Percentiles rank a stretch among this genome's conserved stretches.
Evolutionary conservation across 2,329 filamentous ascomycete genomes (phyloP).

Genomic region (Canariomyces notabilis): DNA sequence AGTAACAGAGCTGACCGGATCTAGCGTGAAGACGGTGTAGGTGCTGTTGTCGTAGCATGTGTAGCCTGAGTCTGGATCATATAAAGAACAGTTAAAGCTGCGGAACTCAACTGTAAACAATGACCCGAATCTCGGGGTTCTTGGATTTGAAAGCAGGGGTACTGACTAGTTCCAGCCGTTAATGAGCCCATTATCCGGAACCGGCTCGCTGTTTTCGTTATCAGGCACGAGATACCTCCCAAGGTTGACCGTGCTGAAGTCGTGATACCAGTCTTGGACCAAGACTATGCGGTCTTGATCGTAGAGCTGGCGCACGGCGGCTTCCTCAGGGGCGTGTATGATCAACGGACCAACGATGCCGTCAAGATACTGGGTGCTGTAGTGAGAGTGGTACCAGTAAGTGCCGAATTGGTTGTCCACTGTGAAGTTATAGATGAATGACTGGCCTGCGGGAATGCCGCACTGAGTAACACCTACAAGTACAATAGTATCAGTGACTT

Average conservation of each 20-base stretch:
- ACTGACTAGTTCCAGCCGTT: slow-evolving; percentile 3
- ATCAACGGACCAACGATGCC: slow-evolving; percentile 2
- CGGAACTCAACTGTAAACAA: no score
- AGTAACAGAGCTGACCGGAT: background rate
- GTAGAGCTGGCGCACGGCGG: background rate
- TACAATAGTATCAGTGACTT: no score
- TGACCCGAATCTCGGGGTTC: no score
- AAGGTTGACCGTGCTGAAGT: background rate
- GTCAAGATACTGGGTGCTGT: background rate
- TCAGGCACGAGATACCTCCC: background rate
- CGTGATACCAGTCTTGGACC: slow-evolving; percentile 5
- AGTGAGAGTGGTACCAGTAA: slow-evolving; percentile 10
- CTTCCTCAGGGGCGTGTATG: background rate
- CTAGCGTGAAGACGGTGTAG: background rate
- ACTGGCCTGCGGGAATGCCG: slow-evolving; percentile 45
- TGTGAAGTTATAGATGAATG: slow-evolving; percentile 51
- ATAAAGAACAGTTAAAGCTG: slow-evolving; percentile 2
- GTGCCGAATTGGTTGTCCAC: slow-evolving; percentile 12
- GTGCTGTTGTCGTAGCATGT: slow-evolving; percentile 3
- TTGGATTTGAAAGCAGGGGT: no score
- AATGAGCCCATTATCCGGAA: slow-evolving; percentile 3
- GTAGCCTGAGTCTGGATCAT: background rate
- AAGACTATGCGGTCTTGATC: background rate
- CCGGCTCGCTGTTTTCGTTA: slow-evolving; percentile 1
- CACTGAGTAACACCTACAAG: slow-evolving; percentile 46